Conservation (phyloP, 805 yeast genomes). For the Candida incommunis region DNA sequence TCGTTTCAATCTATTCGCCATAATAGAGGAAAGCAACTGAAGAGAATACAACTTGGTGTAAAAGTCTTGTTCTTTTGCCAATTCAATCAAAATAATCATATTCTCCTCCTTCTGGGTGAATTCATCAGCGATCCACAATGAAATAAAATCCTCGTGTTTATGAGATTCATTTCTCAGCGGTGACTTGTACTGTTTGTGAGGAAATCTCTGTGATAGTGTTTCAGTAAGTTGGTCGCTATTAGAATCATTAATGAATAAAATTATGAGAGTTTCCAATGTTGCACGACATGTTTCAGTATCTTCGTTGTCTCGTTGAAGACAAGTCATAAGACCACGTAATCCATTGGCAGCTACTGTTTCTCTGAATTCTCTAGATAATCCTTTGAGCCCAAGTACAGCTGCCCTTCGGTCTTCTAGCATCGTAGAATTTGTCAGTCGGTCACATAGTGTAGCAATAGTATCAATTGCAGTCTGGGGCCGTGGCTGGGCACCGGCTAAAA, state of each 20-base stretch:
- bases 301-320: slow-evolving; percentile 49
- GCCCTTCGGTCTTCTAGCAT: slow-evolving; percentile 76
- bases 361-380: slow-evolving; percentile 76
- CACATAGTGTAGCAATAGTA: slow-evolving; percentile 79
- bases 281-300: slow-evolving; percentile 67
- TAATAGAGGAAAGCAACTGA: slow-evolving; percentile 73
- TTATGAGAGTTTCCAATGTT: slow-evolving; percentile 69
- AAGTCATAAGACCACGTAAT: slow-evolving; percentile 52
- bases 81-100: slow-evolving; percentile 33
- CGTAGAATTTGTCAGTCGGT: slow-evolving; percentile 71
- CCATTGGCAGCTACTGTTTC: slow-evolving; percentile 87
- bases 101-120: slow-evolving; percentile 47
- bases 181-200: slow-evolving; percentile 15
- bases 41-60: slow-evolving; percentile 69
- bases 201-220: not conserved
- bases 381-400: slow-evolving; percentile 78
- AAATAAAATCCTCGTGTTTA: slow-evolving; percentile 61
- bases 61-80: slow-evolving; percentile 45
- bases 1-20: slow-evolving; percentile 57
- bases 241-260: slow-evolving; percentile 57
- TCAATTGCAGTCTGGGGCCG: slow-evolving; percentile 55
- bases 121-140: slow-evolving; percentile 92
- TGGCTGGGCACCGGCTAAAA: slow-evolving; percentile 24
- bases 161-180: slow-evolving; percentile 28
- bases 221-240: slow-evolving; percentile 12